Base-by-base conservation (phyloP, 805 yeast species). In the Grigorovia transvaalensis region DNA sequence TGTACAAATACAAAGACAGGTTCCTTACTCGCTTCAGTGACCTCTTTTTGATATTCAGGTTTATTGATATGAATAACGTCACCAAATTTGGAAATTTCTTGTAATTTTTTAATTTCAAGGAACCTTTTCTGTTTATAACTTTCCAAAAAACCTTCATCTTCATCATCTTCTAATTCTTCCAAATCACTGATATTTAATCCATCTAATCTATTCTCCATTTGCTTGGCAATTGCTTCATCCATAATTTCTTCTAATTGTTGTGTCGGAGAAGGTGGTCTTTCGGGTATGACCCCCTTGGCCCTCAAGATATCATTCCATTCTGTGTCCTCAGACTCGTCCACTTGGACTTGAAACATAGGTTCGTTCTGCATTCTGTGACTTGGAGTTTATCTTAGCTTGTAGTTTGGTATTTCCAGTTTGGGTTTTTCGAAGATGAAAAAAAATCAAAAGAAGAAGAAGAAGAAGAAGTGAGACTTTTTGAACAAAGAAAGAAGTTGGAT, bases 271-370 rank as follows among this genome's bases (percentile, higher is more conserved):
- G 90, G 89, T 29, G 95, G 88, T 60, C 85, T 82, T 63, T 86
- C 89, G 0, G 99, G 99, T 48, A 93, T 88, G 51, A 93, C 81
- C 23, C 98, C 98, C 56, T 90, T 87, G 2, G 80, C 78, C 57
- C 99, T 75, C 46, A 93, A 75, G 57, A 93, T 89, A 68, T 93
- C 99, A 65, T 93, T 93, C 99, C 99, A 93, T 68, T 93, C 99
- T 0, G 99, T 93, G 66, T 93, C 99, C 69, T 93, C 99, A 55
- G 79, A 80, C 40, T 96, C 97, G 69, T 93, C 90, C 51, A 90
- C 96, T 68, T 89, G 88, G 48, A 89, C 89, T 57, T 82, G 88
- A 51, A 85, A 74, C 71, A 83, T 77, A 38, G 81, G 79, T 54
- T 80, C 82, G 30, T 30, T 27, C 29, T 46, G 19, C 20, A 45